Evolutionary conservation across 2,329 filamentous ascomycete species (phyloP).

Genomic region (Calonectria hongkongensis): DNA sequence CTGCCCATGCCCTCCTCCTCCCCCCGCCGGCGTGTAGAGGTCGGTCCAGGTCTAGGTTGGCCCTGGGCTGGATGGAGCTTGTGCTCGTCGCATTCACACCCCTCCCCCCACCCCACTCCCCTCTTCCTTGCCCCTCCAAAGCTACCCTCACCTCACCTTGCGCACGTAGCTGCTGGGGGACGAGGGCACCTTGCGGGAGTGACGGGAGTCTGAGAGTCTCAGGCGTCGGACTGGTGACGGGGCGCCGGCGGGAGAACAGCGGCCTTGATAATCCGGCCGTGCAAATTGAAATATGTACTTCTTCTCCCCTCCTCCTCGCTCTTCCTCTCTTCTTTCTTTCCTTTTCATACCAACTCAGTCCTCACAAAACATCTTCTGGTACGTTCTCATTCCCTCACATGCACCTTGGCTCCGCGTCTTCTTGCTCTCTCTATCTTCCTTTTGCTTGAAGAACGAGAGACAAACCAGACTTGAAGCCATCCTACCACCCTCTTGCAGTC

Average conservation of each 20-base stretch:
- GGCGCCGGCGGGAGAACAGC: slow-evolving; percentile 35
- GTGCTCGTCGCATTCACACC: slow-evolving; percentile 22
- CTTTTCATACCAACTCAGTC: slow-evolving; percentile 47
- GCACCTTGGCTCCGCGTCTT: background rate
- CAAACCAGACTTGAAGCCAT: background rate
- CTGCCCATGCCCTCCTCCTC: slow-evolving; percentile 8
- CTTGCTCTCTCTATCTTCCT: background rate
- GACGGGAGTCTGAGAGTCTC: slow-evolving; percentile 32
- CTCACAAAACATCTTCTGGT: slow-evolving; percentile 37
- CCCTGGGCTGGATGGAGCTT: slow-evolving; percentile 23
- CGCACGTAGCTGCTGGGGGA: slow-evolving; percentile 6
- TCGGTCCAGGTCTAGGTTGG: slow-evolving; percentile 16
- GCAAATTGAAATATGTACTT: slow-evolving; percentile 51
- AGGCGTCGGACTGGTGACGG: slow-evolving; percentile 39
- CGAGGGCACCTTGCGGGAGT: slow-evolving; percentile 15
- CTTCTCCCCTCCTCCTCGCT: slow-evolving; percentile 48
- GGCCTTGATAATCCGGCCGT: slow-evolving; percentile 48
- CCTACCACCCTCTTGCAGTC: slow-evolving; percentile 36
- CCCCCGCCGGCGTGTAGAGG: background rate
- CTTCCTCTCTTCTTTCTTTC: slow-evolving; percentile 40
- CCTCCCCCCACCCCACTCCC: slow-evolving; percentile 28
- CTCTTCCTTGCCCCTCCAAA: slow-evolving; percentile 23
- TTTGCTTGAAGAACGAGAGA: background rate
- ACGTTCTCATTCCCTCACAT: background rate
- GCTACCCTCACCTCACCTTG: slow-evolving; percentile 28